phyloP scores from a whole-genome alignment of 1,284 basidiomycete genomes.

The Leccinum solheimii region DNA sequence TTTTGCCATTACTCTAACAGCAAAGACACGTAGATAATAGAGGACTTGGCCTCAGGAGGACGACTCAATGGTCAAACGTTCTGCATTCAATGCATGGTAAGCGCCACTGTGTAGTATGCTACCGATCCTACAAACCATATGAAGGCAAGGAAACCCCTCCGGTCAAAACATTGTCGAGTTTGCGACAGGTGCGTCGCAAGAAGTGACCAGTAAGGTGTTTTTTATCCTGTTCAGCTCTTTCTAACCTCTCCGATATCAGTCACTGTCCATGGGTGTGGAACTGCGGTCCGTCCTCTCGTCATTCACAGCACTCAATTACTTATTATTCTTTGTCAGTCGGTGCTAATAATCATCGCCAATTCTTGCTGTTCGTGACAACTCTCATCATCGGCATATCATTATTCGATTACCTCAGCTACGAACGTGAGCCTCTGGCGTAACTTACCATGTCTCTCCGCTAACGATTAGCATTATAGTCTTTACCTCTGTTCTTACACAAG shows the following conservation, averaged over 20 bases:
- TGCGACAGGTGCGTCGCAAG: slow-evolving; percentile 90
- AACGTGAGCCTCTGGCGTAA: slow-evolving; percentile 56
- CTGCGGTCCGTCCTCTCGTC: slow-evolving; percentile 65
- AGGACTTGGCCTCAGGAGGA: slow-evolving; percentile 86
- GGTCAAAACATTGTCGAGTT: slow-evolving; percentile 93
- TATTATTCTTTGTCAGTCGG: slow-evolving; percentile 60
- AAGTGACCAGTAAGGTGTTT: slow-evolving; percentile 79
- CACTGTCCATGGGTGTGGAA: slow-evolving; percentile 99
- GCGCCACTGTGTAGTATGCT: slow-evolving; percentile 17
- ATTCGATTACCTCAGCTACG: slow-evolving; percentile 82
- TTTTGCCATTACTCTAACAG: slow-evolving; percentile 1
- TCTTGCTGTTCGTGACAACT: slow-evolving; percentile 84
- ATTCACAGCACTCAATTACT: slow-evolving; percentile 1
- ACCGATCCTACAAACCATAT: background rate
- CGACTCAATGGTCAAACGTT: slow-evolving; percentile 93
- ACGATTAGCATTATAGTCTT: slow-evolving; percentile 43
- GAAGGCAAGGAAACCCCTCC: slow-evolving; percentile 84
- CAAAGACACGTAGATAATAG: slow-evolving; percentile 63
- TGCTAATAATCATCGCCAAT: slow-evolving; percentile 93
- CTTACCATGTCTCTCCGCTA: slow-evolving; percentile 6
- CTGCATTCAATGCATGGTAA: slow-evolving; percentile 90
- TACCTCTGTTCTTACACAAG: slow-evolving; percentile 43
- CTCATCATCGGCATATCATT: slow-evolving; percentile 79
- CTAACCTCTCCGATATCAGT: slow-evolving; percentile 41
- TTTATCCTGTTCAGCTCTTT: background rate